Evolutionary conservation across 495 filamentous ascomycete species (phyloP), one percentile per base, ranked within the genome.

Genomic region (Penicillium lagena): DNA sequence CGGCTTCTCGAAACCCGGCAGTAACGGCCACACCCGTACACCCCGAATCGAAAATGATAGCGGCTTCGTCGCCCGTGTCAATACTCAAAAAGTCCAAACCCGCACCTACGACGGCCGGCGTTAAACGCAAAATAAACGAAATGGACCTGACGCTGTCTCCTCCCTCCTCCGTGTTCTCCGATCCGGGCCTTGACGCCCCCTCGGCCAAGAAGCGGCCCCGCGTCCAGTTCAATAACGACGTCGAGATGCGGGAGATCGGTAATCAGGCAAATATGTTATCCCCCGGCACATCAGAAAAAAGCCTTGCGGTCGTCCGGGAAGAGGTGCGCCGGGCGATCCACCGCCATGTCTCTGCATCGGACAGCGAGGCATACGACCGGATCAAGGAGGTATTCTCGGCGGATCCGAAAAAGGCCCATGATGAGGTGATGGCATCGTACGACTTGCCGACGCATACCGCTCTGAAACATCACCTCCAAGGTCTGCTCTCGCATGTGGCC

Each of bases 301-400:
- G 73, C 43, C 56, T 72, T 33, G 76, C 78, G 15, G 67, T 83
- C 9, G 67, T 86, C 29, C 75, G 78, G 30, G 80, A 83, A 34
- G 86, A 91, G 50, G 82, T 95, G 29, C 76, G 75, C 55, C 74
- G 79, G 46, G 87, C 85, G 1, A 75, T 96, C 12, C 81, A 89
- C 50, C 81, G 88, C 54, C 67, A 74, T 54, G 68, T 72, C 27
- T 59, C 60, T 12, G 60, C 58, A 11, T 80, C 81, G 39, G 85
- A 90, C 51, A 82, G 79, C 46, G 77, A 80, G 41, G 78, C 73
- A 38, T 94, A 94, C 55, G 80, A 89, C 43, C 70, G 71, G 37
- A 60, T 96, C 50, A 86, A 87, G 60, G 75, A 84, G 45, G 62
- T 87, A 5, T 87, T 91, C 45, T 51, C 66, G 17, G 62, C 73